phyloP scores from a whole-genome alignment of 2,329 filamentous ascomycete species.

The Hypoxylon sp. region DNA sequence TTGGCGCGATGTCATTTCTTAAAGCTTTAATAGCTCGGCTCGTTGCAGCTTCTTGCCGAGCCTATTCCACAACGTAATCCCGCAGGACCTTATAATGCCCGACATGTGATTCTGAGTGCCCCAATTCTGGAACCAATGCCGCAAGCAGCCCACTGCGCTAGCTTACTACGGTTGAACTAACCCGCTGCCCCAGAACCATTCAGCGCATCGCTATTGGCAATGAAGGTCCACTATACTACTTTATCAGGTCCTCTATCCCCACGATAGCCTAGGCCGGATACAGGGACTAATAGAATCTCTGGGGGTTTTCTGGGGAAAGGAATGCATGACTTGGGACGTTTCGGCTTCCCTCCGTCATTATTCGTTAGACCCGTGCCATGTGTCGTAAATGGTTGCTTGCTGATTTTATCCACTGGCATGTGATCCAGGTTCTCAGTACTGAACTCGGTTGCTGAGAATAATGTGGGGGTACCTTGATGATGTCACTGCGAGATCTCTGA shows the following conservation, averaged over 20 bases:
- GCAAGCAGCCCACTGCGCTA: constrained; percentile 32
- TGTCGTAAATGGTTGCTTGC: constrained; percentile 7
- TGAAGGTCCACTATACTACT: constrained; percentile 17
- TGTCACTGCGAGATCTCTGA: constrained; percentile 25
- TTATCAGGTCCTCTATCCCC: constrained; percentile 18
- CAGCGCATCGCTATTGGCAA: constrained; percentile 40
- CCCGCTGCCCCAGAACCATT: constrained; percentile 30
- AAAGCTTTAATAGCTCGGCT: constrained; percentile 36
- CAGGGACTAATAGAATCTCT: constrained; percentile 21
- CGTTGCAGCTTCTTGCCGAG: constrained; percentile 33
- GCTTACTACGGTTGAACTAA: constrained; percentile 24
- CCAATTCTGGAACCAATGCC: constrained; percentile 25
- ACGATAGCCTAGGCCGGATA: constrained; percentile 25
- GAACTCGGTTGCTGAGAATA: constrained; percentile 33
- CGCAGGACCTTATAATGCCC: constrained; percentile 19
- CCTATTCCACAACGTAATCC: constrained; percentile 30
- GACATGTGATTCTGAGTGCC: constrained; percentile 42
- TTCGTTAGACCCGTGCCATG: constrained; percentile 25
- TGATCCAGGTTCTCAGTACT: constrained; percentile 21
- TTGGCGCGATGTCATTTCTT: constrained; percentile 20
- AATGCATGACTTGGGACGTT: constrained; percentile 30
- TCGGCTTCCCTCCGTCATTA: constrained; percentile 27
- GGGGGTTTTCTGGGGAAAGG: constrained; percentile 42
- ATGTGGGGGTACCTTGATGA: constrained; percentile 30
- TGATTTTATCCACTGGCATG: constrained; percentile 31